These are phyloP conservation scores for Noccaea caerulescens DNA, from an alignment of 345 rosid genomes.

Conservation along the genomic window DNA sequence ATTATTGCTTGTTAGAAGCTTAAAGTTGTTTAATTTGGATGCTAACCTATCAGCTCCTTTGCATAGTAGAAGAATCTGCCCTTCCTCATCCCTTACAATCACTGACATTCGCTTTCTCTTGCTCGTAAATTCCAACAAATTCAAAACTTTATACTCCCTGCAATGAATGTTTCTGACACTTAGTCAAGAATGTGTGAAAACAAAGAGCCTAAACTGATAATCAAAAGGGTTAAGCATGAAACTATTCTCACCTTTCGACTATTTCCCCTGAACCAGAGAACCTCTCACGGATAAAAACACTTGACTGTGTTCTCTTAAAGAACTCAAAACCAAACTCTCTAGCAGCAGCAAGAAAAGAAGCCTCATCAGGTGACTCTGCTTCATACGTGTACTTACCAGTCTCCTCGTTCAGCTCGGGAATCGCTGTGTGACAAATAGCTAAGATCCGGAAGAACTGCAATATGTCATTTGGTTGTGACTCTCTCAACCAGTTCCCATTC, in stretches of 20 bases:
- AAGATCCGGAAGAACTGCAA: slow-evolving; percentile 75
- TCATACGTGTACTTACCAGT: slow-evolving; percentile 74
- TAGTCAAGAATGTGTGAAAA: slow-evolving; percentile 30
- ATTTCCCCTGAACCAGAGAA: slow-evolving; percentile 54
- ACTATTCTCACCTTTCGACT: slow-evolving; percentile 69
- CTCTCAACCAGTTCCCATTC: slow-evolving; percentile 83
- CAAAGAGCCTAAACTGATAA: slow-evolving; percentile 13
- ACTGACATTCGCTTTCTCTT: slow-evolving; percentile 98
- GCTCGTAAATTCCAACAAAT: slow-evolving; percentile 91
- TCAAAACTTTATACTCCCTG: slow-evolving; percentile 95
- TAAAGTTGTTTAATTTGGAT: neutral
- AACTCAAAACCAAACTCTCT: slow-evolving; percentile 98
- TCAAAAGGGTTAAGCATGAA: slow-evolving; percentile 7
- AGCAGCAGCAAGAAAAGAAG: slow-evolving; percentile 92
- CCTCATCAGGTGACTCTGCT: slow-evolving; percentile 99
- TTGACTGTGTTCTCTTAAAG: slow-evolving; percentile 80
- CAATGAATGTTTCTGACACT: slow-evolving; percentile 41
- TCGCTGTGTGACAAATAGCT: slow-evolving; percentile 96
- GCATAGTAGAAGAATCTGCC: slow-evolving; percentile 83
- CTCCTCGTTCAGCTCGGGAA: slow-evolving; percentile 84
- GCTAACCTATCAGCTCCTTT: slow-evolving; percentile 99
- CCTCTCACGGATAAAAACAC: slow-evolving; percentile 72
- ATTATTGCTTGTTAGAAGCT: neutral
- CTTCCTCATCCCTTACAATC: slow-evolving; percentile 76
- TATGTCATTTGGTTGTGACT: slow-evolving; percentile 62